A percentile compares a stretch with the other conserved stretches of the same genome.
These are phyloP conservation scores for Tubosaeta sp. DNA, from an alignment of 768 basidiomycete genomes.

Conservation along the genomic window DNA sequence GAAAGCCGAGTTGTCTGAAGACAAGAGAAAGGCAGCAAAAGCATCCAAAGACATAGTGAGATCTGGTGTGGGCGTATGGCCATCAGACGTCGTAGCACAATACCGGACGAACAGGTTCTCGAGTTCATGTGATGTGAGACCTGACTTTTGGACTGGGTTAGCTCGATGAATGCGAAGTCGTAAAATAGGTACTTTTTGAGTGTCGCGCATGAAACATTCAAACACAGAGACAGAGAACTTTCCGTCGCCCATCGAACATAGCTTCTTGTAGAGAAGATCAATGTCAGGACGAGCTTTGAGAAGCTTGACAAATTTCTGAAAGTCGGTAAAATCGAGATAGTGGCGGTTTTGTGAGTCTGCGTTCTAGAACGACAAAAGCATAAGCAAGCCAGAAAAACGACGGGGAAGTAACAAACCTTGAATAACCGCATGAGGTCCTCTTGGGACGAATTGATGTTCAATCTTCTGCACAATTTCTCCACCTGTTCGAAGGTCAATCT, in stretches of 20 bases:
- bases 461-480: conserved; percentile 61
- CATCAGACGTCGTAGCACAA: conserved; percentile 11
- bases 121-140: conserved; percentile 32
- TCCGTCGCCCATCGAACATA: conserved; percentile 32
- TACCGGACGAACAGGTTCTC: conserved; percentile 36
- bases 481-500: conserved; percentile 68
- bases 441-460: conserved; percentile 58
- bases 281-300: conserved; percentile 86
- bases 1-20: conserved; percentile 67
- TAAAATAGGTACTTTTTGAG: conserved; percentile 43
- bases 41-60: conserved; percentile 48
- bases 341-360: conserved; percentile 54
- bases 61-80: background rate
- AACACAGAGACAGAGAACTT: conserved; percentile 39
- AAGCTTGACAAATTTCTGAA: conserved; percentile 76
- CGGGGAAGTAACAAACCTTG: conserved; percentile 35
- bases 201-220: conserved; percentile 45
- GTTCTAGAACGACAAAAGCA: conserved; percentile 38
- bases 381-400: background rate
- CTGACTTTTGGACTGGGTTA: conserved; percentile 31
- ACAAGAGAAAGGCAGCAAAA: conserved; percentile 78
- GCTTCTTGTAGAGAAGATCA: conserved; percentile 52
- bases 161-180: background rate
- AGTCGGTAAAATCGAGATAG: conserved; percentile 72
- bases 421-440: conserved; percentile 57